Base-by-base conservation (phyloP, 495 filamentous ascomycete species). In the Aspergillus biplanus region DNA sequence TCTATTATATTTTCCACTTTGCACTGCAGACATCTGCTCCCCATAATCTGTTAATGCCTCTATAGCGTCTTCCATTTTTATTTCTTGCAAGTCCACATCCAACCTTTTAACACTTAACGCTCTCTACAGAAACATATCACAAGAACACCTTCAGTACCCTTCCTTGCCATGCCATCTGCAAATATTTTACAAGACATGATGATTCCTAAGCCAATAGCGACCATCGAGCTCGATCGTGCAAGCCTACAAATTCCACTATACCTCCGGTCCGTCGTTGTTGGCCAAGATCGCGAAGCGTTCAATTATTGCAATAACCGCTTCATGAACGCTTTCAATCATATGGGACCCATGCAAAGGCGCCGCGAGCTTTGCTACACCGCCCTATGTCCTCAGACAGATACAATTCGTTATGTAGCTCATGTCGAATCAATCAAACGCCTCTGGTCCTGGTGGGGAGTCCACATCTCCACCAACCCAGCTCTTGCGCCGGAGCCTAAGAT, bases 401-500 rank as follows among this genome's bases (percentile, higher is more conserved):
- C 16, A 13, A 33, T 18, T 5, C 47, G 7, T 0, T 61, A 49
- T 56, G 8, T 48, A 16, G n/a, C 31, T 0, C 71, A 75, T 33
- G 13, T n/a, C 12, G 9, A 7, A 4, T 70, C 71, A 31, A 56
- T 78, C 31, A 18, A 62, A 0, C 69, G 65, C 6, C 68, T 78
- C 32, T 50, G 64, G 11, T 46, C 46, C 18, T 73, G 72, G 72
- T 35, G 52, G 12, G 50, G 60, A 39, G 57, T 68, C 34, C 57
- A 52, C 39, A 52, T 68, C 16, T 21, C 55, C 1, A 5, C 5
- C 33, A 16, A 68, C 35, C 61, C 69, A 6, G 71, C 69, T 6
- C 59, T 72, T 7, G 62, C 64, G 3, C 59, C 59, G 4, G 34
- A 63, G 0, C 11, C 59, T 13, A 74, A 75, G 59, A 67, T 75